Evolutionary conservation across 257 asterid genomes (phyloP).

Genomic region (Jacaranda mimosifolia): DNA sequence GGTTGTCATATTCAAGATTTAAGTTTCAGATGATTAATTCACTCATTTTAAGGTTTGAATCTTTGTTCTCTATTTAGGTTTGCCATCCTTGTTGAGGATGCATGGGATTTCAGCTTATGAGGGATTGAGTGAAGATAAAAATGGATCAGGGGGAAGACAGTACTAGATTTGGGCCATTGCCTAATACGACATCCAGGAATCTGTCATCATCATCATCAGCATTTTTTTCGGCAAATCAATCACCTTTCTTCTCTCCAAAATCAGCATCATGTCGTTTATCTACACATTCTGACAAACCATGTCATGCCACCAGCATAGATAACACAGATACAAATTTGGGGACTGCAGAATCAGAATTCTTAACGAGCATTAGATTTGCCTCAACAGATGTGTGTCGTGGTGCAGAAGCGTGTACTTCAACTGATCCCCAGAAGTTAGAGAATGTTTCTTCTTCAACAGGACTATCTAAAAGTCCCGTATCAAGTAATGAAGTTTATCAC

Average conservation of each 20-base stretch:
- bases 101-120: slow-evolving; percentile 34
- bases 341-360: slow-evolving; percentile 46
- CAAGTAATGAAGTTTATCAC: slow-evolving; percentile 49
- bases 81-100: slow-evolving; percentile 47
- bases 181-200: slow-evolving; percentile 72
- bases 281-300: slow-evolving; percentile 41
- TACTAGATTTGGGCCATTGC: slow-evolving; percentile 59
- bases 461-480: slow-evolving; percentile 53
- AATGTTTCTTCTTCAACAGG: slow-evolving; percentile 62
- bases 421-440: slow-evolving; percentile 56
- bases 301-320: slow-evolving; percentile 41
- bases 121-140: slow-evolving; percentile 48
- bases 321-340: slow-evolving; percentile 39
- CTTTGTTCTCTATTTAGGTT: slow-evolving; percentile 46
- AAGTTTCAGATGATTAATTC: neutral
- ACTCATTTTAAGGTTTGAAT: slow-evolving; percentile 21
- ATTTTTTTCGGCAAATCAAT: slow-evolving; percentile 92
- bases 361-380: slow-evolving; percentile 44
- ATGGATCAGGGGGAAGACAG: slow-evolving; percentile 82
- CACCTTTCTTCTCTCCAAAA: slow-evolving; percentile 92
- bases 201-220: slow-evolving; percentile 91
- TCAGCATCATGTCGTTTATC: slow-evolving; percentile 45
- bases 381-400: slow-evolving; percentile 49
- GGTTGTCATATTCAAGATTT: slow-evolving; percentile 30
- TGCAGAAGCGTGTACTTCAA: slow-evolving; percentile 48